phyloP scores from a whole-genome alignment of 441 rosid genomes.

The Corymbia citriodora region DNA sequence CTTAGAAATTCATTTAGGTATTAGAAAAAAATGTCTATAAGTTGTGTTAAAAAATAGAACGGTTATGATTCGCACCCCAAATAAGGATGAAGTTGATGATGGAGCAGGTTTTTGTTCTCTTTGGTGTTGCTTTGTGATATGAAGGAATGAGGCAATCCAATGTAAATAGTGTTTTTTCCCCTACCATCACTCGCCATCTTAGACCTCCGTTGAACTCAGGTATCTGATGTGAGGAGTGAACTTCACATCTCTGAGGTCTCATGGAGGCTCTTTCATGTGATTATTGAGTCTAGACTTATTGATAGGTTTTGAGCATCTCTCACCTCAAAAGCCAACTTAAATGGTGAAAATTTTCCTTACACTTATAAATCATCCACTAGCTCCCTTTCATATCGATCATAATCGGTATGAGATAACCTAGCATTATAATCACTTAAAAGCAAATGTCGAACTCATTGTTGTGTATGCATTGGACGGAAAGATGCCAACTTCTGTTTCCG shows the following conservation, averaged over 20 bases:
- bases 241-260: background rate
- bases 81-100: background rate
- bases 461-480: background rate
- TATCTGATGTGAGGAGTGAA: background rate
- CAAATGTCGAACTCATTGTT: background rate
- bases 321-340: too few relatives aligned
- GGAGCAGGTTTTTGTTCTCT: background rate
- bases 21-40: too few relatives aligned
- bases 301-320: too few relatives aligned
- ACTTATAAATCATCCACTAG: too few relatives aligned
- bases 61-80: too few relatives aligned
- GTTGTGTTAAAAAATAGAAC: too few relatives aligned
- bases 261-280: background rate
- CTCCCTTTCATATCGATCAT: too few relatives aligned
- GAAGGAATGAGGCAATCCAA: background rate
- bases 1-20: too few relatives aligned
- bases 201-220: rapidly evolving
- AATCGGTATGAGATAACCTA: too few relatives aligned
- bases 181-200: too few relatives aligned
- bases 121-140: background rate
- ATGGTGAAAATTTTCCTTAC: too few relatives aligned
- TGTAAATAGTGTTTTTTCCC: background rate
- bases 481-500: background rate
- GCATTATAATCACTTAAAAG: background rate
- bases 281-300: too few relatives aligned